Evolutionary conservation across 208 protist genomes (phyloP), one percentile per base, ranked within the genome.

Genomic region (Trypanosoma brucei): DNA sequence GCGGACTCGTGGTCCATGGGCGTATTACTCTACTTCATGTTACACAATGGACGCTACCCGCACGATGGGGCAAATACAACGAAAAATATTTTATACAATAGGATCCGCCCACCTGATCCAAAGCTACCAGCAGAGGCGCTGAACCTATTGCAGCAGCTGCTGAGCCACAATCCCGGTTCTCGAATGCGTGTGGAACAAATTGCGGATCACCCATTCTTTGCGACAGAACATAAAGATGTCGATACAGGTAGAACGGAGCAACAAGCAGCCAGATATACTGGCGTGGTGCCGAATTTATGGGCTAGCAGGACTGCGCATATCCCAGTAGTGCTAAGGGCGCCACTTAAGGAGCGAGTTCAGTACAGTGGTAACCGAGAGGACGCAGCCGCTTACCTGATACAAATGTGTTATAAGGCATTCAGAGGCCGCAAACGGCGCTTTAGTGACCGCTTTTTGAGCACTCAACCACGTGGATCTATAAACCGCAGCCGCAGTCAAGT

Each of bases 51-150:
- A 52, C 76, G 75, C 51, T 95, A 95, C 69, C 89, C 89, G 3
- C 82, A 90, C 76, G 89, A 95, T 64, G 83, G 89, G 31, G 89
- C 89, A 48, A 95, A 91, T 68, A 93, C 86, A 40, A 76, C 83
- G n/a, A 83, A 85, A 34, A 81, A 95, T 67, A 89, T 95, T 58
- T 51, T 87, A 4, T 83, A 91, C 45, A 49, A 84, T 30, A 78
- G 80, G 52, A 62, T 86, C 1, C 83, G 89, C 2, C 76, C 72
- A 0, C 59, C 72, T n/a, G 75, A 79, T 38, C 58, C 75, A 3
- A 59, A 44, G 9, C 61, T 90, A 36, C 75, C 88, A 2, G 40
- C 65, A 0, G 66, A 73, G 1, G 88, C 83, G 39, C 72, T 70
- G 40, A 81, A 92, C 51, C 68, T 94, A 6, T 45, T 94, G 13